Conservation (phyloP, 768 basidiomycete genomes). For the Tulasnella sp. region DNA sequence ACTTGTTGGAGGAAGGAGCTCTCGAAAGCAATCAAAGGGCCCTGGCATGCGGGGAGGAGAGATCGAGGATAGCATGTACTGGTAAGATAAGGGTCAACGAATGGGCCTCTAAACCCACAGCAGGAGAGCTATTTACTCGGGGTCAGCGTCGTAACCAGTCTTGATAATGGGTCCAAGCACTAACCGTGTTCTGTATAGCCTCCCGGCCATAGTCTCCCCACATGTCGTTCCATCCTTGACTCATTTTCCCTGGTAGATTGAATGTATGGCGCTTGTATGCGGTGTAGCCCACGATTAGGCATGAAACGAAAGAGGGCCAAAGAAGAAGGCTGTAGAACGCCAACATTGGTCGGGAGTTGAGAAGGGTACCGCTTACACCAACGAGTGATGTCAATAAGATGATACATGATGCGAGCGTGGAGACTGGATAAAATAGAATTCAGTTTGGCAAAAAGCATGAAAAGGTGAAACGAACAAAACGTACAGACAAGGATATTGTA, state of each 20-base stretch:
- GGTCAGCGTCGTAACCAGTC: too few relatives aligned
- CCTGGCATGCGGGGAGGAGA: slow-evolving; percentile 57
- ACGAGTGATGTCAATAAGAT: slow-evolving; percentile 48
- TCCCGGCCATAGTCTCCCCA: slow-evolving; percentile 45
- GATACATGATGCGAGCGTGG: slow-evolving; percentile 48
- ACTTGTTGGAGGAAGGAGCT: slow-evolving; percentile 35
- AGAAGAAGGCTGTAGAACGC: slow-evolving; percentile 57
- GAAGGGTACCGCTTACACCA: slow-evolving; percentile 48
- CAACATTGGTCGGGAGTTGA: slow-evolving; percentile 58
- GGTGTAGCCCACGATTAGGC: slow-evolving; percentile 54
- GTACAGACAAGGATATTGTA: slow-evolving; percentile 28
- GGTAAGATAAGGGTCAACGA: slow-evolving; percentile 30
- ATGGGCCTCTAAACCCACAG: slow-evolving; percentile 17
- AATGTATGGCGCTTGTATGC: slow-evolving; percentile 51
- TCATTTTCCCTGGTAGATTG: slow-evolving; percentile 54
- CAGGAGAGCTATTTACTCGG: slow-evolving; percentile 35
- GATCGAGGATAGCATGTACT: slow-evolving; percentile 51
- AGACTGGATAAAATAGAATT: slow-evolving; percentile 42
- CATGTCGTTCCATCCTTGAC: slow-evolving; percentile 55
- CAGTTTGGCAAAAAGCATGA: not conserved
- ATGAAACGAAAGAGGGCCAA: slow-evolving; percentile 48
- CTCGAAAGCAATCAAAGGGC: slow-evolving; percentile 46
- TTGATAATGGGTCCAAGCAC: slow-evolving; percentile 22
- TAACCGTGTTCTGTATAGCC: slow-evolving; percentile 45
- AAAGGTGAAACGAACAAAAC: slow-evolving; percentile 6